These are phyloP conservation scores for Globisporangium cylindrosporum DNA, from an alignment of 352 stramenopile genomes.

Conservation along the genomic window DNA sequence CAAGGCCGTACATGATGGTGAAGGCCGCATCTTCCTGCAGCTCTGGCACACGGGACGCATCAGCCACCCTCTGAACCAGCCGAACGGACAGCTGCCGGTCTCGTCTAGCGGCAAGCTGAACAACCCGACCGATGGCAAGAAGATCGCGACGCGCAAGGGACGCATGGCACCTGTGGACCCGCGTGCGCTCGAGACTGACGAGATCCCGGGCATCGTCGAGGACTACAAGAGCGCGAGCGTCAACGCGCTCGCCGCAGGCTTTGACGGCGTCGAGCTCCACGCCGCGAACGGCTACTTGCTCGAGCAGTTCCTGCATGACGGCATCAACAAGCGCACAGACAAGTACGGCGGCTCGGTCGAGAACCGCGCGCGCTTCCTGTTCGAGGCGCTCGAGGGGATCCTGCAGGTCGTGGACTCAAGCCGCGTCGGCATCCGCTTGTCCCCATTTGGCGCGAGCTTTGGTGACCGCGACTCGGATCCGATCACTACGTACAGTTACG, in stretches of 20 bases:
- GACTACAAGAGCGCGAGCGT: conserved; percentile 54
- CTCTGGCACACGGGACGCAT: conserved; percentile 86
- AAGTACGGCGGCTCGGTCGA: conserved; percentile 83
- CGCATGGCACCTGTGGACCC: conserved; percentile 48
- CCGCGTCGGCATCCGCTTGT: conserved; percentile 45
- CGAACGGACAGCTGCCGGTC: conserved; percentile 47
- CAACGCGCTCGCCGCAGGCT: conserved; percentile 55
- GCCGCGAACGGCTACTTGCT: conserved; percentile 86
- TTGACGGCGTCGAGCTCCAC: conserved; percentile 85
- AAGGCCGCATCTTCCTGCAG: conserved; percentile 80
- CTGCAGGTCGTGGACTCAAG: conserved; percentile 28
- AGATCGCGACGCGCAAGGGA: conserved; percentile 38
- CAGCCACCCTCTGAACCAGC: conserved; percentile 67
- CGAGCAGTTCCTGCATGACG: conserved; percentile 76
- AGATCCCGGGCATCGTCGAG: conserved; percentile 66
- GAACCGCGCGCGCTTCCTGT: conserved; percentile 80
- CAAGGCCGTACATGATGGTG: conserved; percentile 67
- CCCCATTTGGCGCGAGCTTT: conserved; percentile 48
- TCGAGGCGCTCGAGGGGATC: conserved; percentile 67
- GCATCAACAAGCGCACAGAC: conserved; percentile 84
- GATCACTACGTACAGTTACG: conserved; percentile 45
- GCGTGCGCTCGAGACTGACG: conserved; percentile 57
- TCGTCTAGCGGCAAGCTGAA: conserved; percentile 49
- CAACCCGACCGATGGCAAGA: conserved; percentile 31
- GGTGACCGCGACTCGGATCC: conserved; percentile 44